These are phyloP conservation scores for Cutaneotrichosporon dermatis DNA, from an alignment of 1,284 basidiomycete genomes.

Conservation along the genomic window DNA sequence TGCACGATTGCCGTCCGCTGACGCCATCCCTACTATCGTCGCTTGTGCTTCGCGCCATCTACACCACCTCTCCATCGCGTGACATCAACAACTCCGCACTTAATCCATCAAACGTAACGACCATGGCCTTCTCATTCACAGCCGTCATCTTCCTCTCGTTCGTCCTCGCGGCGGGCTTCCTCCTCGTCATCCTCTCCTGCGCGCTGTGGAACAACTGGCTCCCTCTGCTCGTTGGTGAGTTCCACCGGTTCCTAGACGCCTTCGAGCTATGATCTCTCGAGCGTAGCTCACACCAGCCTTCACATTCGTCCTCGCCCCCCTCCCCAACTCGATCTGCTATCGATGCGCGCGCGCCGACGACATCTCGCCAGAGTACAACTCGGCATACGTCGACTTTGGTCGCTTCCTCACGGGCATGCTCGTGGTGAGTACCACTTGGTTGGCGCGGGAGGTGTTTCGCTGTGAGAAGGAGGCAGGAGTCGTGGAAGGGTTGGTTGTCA, in stretches of 20 bases:
- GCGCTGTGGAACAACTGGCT: constrained; percentile 97
- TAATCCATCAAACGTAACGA: too few species aligned
- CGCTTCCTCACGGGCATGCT: constrained; percentile 88
- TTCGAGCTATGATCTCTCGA: too few species aligned
- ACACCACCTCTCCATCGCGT: too few species aligned
- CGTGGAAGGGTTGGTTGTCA: too few species aligned
- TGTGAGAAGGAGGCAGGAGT: too few species aligned
- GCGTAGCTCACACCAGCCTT: constrained; percentile 58
- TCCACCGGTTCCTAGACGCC: too few species aligned
- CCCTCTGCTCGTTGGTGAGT: constrained; percentile 83
- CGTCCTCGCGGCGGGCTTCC: constrained; percentile 91
- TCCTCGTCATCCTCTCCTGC: constrained; percentile 96
- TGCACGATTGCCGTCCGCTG: too few species aligned
- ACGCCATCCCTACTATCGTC: too few species aligned
- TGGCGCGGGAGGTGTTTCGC: constrained; percentile 2
- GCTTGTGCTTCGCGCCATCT: too few species aligned
- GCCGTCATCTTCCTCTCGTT: constrained; percentile 93
- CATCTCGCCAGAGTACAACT: constrained; percentile 55
- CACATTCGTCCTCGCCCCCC: constrained; percentile 89
- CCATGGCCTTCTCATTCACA: constrained; percentile 38
- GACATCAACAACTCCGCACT: too few species aligned
- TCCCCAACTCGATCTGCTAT: constrained; percentile 78
- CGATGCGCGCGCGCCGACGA: constrained; percentile 55
- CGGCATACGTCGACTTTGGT: constrained; percentile 78
- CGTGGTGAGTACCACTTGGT: constrained; percentile 56